A percentile compares a stretch with the other conserved stretches of the same genome.
Evolutionary conservation across 1,284 basidiomycete genomes (phyloP).

Genomic region (Rhodotorula sp.): DNA sequence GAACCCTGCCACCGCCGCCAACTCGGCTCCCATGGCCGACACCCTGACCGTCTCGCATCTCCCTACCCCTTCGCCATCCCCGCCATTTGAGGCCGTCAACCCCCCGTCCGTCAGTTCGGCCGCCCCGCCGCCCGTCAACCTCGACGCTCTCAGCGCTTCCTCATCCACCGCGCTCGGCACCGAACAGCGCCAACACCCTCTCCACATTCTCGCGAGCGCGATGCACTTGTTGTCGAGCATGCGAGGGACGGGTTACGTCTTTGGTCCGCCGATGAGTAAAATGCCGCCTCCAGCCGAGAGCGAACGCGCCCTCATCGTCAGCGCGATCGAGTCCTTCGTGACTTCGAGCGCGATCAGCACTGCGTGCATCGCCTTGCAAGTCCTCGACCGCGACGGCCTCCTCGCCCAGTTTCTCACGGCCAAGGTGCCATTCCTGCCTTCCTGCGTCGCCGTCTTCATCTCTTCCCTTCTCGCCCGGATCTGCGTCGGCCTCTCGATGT

Average conservation of each 20-base stretch:
- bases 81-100: slow-evolving; percentile 16
- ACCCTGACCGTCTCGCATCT: slow-evolving; percentile 1
- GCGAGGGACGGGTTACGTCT: slow-evolving; percentile 27
- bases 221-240: slow-evolving; percentile 23
- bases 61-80: slow-evolving; percentile 27
- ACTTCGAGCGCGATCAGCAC: slow-evolving; percentile 11
- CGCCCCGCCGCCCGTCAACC: neutral
- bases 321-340: neutral
- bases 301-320: slow-evolving; percentile 4
- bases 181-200: slow-evolving; percentile 4
- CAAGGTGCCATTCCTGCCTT: neutral
- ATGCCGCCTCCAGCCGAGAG: neutral
- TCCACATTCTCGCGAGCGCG: slow-evolving; percentile 22
- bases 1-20: neutral
- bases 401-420: slow-evolving; percentile 4
- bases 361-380: slow-evolving; percentile 12
- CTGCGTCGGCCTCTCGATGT: slow-evolving; percentile 23
- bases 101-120: slow-evolving; percentile 8
- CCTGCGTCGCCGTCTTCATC: neutral
- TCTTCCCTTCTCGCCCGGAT: slow-evolving; percentile 18
- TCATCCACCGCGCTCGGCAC: neutral
- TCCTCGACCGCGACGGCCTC: slow-evolving; percentile 23
- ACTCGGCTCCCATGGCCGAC: neutral
- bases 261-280: slow-evolving; percentile 8
- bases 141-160: neutral